Base-by-base conservation (phyloP, 2,329 filamentous ascomycete species). In the Fusarium heterosporum region DNA sequence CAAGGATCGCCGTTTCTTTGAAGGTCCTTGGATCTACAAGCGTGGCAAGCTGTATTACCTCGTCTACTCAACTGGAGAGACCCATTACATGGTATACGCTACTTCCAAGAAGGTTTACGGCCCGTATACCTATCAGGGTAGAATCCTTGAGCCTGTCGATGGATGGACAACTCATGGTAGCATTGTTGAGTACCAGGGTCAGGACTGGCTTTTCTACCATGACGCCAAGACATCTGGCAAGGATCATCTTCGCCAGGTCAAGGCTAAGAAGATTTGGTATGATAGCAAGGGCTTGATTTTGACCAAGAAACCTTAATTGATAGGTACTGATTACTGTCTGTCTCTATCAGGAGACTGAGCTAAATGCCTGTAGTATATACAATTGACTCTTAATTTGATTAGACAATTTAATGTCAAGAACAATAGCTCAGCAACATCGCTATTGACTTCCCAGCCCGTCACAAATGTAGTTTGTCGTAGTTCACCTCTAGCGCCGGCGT, bases 261-360 rank as follows among this genome's bases (percentile, higher is more conserved):
- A 63, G 43, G 60, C 60, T 1, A 57, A 48, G 58, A 63, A 63
- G 28, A 63, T 63, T 6, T 63, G 58, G 58, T 63, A 63, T 25
- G 50, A 63, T 11, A 34, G 40, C 22, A 11, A 57, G 9, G 60
- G 60, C 16, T 63, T 57, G n/a, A 63, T 63, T 5, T 34, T 53
- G 16, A 53, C 50, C 9, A 53, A 53, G 40, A 30, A 40, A 29
- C 50, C 50, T 29, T 46, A 12, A 36, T 36, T 11, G 34, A 29
- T 3, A 16, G 26, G 19, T 5, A 6, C 22, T 26, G 1, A 10
- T 9, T 9, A 10, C 14, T n/a, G 8, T 16, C n/a, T 16, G 16
- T 4, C 16, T 8, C 4, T n/a, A 9, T 8, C 3, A 3, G n/a
- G 2, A 16, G 14, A n/a, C 7, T 16, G 16, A 9, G n/a, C 8